Evolutionary conservation across 192 early-diverging fungal species (phyloP), one percentile per base, ranked within the genome.

Genomic region (Podila horticola): DNA sequence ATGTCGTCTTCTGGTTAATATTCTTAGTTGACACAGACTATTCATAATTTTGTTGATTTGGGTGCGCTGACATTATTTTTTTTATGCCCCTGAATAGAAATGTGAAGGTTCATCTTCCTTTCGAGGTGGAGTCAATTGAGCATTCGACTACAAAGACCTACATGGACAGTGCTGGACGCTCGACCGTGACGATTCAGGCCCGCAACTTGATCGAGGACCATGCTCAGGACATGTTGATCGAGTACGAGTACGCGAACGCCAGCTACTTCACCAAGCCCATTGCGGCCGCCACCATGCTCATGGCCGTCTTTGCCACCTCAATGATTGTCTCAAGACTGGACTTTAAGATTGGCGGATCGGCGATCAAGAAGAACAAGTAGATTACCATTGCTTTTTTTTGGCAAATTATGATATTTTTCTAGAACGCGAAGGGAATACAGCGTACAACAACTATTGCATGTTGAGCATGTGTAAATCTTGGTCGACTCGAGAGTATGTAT

Each of bases 81-180:
- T 20, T 51, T 38, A 22, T 49, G 33, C 19, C 4, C 29, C 8
- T 48, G 30, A 51, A 33, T 59, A 94, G 93, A 59, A 84, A 95
- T 64, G 85, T 95, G 19, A 75, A 93, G 62, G 89, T 96, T 1
- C 55, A 76, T 4, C 50, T 87, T 33, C 92, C 94, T 26, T 90
- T 92, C 52, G 62, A 74, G n/a, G 81, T 94, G 10, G 93, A 94
- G 41, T 45, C 69, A 12, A 59, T 90, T 8, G 66, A 69, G 30
- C 71, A 91, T 49, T 69, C 67, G 24, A 90, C 85, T 11, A 85
- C 86, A 33, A 92, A 89, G 72, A 95, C 94, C 13, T 95, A 96
- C 82, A 88, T 99, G 64, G 98, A 99, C 87, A 92, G 94, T 13
- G 90, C 90, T 49, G 98, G 97, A n/a, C 93, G 96, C 33, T 91